phyloP scores from a whole-genome alignment of 345 rosid species.

The Dipteronia sinensis region DNA sequence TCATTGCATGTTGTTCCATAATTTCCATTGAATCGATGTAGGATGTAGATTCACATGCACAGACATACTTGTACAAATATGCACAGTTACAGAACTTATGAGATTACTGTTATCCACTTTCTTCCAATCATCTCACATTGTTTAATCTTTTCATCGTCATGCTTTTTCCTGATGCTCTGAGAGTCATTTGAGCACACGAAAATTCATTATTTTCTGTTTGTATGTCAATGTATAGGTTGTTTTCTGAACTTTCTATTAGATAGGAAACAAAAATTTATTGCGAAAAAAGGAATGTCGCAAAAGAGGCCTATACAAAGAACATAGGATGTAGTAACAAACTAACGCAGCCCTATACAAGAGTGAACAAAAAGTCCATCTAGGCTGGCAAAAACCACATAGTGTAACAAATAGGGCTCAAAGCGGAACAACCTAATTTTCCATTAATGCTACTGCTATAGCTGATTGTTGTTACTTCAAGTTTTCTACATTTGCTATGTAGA shows the following conservation, averaged over 20 bases:
- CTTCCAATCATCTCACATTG: too few relatives aligned
- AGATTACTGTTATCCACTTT: not conserved
- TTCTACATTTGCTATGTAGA: not conserved
- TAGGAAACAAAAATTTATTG: too few relatives aligned
- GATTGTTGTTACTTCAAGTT: not conserved
- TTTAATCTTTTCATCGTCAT: not conserved
- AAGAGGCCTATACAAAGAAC: too few relatives aligned
- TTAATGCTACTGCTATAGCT: not conserved
- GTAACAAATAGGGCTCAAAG: too few relatives aligned
- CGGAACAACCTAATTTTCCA: not conserved
- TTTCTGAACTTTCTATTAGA: not conserved
- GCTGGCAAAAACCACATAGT: too few relatives aligned
- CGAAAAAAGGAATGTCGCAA: too few relatives aligned
- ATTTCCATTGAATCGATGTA: not conserved
- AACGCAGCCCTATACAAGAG: too few relatives aligned
- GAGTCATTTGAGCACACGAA: not conserved
- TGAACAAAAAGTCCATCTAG: too few relatives aligned
- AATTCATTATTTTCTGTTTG: not conserved
- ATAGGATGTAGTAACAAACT: too few relatives aligned
- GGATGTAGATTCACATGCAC: not conserved
- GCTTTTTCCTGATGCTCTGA: not conserved
- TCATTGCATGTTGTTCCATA: not conserved
- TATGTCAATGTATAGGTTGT: not conserved
- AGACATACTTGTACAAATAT: not conserved
- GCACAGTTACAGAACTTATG: not conserved